These are phyloP conservation scores for Akanthomyces lecanii DNA, from an alignment of 2,329 filamentous ascomycete species.

Conservation along the genomic window DNA sequence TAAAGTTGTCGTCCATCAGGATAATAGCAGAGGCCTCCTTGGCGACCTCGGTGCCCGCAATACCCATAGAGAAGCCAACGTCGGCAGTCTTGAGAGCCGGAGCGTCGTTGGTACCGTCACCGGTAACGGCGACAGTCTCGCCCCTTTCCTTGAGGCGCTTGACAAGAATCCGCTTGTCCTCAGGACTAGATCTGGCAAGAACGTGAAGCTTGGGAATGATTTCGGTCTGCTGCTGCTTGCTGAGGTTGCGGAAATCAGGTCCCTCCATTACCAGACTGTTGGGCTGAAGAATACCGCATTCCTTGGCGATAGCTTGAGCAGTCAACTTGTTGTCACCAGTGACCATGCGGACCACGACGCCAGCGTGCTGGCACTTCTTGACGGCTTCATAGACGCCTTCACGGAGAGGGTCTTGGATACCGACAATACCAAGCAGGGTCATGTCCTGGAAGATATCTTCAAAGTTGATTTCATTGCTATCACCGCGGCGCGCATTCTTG, in stretches of 20 bases:
- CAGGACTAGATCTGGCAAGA: conserved; percentile 68
- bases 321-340: conserved; percentile 80
- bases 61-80: conserved; percentile 83
- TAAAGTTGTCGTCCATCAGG: conserved; percentile 83
- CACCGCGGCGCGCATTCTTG: conserved; percentile 50
- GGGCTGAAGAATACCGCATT: conserved; percentile 69
- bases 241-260: conserved; percentile 70
- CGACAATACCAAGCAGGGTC: conserved; percentile 66
- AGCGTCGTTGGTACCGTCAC: conserved; percentile 80
- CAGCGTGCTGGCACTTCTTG: conserved; percentile 66
- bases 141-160: conserved; percentile 66
- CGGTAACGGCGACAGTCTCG: conserved; percentile 77
- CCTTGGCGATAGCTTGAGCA: conserved; percentile 71
- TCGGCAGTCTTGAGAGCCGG: conserved; percentile 77
- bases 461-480: conserved; percentile 58
- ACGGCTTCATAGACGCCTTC: conserved; percentile 72
- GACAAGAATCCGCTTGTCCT: conserved; percentile 72
- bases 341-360: conserved; percentile 79
- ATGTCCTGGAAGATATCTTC: conserved; percentile 64
- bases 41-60: conserved; percentile 76
- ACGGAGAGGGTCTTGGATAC: conserved; percentile 77
- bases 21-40: conserved; percentile 84
- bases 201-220: conserved; percentile 68
- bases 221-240: conserved; percentile 58
- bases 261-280: conserved; percentile 73